A percentile compares a stretch with the other conserved stretches of the same genome.
Conservation (phyloP, 2,329 filamentous ascomycete genomes). For the Colletotrichum musicola region DNA sequence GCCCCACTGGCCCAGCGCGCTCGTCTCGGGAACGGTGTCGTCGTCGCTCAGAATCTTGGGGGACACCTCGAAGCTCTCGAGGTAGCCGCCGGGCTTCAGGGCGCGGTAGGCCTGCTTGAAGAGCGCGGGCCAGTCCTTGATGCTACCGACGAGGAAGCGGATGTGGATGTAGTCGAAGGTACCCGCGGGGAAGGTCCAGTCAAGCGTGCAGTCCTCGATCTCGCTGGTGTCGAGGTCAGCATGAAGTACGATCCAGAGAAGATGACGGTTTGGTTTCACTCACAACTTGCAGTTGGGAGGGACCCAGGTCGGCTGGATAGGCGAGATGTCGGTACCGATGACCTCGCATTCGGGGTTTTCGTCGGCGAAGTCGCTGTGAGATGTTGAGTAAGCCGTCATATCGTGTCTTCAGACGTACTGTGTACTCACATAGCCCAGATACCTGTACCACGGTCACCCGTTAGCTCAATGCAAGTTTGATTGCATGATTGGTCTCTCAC, state of each 20-base stretch:
- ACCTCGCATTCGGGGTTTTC: conserved; percentile 58
- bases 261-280: neutral
- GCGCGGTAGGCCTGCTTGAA: conserved; percentile 62
- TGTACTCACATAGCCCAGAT: conserved; percentile 35
- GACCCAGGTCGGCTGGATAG: conserved; percentile 68
- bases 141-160: conserved; percentile 64
- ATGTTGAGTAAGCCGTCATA: neutral
- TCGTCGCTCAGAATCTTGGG: conserved; percentile 46
- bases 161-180: conserved; percentile 71
- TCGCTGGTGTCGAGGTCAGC: conserved; percentile 46
- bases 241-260: neutral
- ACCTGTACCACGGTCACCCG: conserved; percentile 15
- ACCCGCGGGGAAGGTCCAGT: conserved; percentile 60
- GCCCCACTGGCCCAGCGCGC: conserved; percentile 50
- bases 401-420: too few relatives aligned
- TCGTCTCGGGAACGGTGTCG: conserved; percentile 44
- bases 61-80: conserved; percentile 54
- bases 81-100: conserved; percentile 61
- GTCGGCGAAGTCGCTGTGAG: conserved; percentile 60
- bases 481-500: neutral
- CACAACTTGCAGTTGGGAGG: conserved; percentile 65
- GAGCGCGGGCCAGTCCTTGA: conserved; percentile 65
- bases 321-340: conserved; percentile 68
- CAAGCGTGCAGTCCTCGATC: conserved; percentile 71
- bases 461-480: neutral